These are phyloP conservation scores for Quaeritorhiza haematococci DNA, from an alignment of 371 early-diverging fungal genomes.

Conservation along the genomic window DNA sequence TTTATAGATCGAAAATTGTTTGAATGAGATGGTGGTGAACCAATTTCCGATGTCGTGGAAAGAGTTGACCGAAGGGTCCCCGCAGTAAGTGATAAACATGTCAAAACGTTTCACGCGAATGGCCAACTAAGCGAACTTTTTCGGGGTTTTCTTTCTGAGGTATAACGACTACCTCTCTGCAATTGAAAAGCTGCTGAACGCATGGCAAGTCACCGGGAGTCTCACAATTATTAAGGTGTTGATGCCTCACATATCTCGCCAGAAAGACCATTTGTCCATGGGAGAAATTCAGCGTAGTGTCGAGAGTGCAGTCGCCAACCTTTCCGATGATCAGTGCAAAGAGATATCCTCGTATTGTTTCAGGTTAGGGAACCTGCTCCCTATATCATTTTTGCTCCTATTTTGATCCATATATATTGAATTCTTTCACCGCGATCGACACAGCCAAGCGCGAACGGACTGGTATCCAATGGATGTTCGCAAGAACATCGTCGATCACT, in stretches of 20 bases:
- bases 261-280: slow-evolving; percentile 48
- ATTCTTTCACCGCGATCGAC: too few relatives aligned
- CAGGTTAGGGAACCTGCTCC: too few relatives aligned
- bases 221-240: slow-evolving; percentile 45
- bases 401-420: too few relatives aligned
- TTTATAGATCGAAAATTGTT: slow-evolving; percentile 30
- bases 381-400: too few relatives aligned
- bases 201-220: slow-evolving; percentile 39
- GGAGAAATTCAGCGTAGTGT: too few relatives aligned
- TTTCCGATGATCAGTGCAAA: too few relatives aligned
- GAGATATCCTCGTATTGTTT: too few relatives aligned
- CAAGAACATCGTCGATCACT: slow-evolving; percentile 38
- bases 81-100: slow-evolving; percentile 21
- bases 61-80: slow-evolving; percentile 37
- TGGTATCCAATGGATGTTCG: slow-evolving; percentile 29
- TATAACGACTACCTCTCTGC: slow-evolving; percentile 49
- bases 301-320: too few relatives aligned
- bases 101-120: not conserved
- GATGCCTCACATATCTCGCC: slow-evolving; percentile 50
- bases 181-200: slow-evolving; percentile 47
- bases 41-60: slow-evolving; percentile 48
- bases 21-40: slow-evolving; percentile 33
- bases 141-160: too few relatives aligned
- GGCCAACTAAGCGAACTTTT: not conserved
- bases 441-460: too few relatives aligned